Evolutionary conservation across 768 basidiomycete species (phyloP), one percentile per base, ranked within the genome.

Genomic region (Pisolithus marmoratus): DNA sequence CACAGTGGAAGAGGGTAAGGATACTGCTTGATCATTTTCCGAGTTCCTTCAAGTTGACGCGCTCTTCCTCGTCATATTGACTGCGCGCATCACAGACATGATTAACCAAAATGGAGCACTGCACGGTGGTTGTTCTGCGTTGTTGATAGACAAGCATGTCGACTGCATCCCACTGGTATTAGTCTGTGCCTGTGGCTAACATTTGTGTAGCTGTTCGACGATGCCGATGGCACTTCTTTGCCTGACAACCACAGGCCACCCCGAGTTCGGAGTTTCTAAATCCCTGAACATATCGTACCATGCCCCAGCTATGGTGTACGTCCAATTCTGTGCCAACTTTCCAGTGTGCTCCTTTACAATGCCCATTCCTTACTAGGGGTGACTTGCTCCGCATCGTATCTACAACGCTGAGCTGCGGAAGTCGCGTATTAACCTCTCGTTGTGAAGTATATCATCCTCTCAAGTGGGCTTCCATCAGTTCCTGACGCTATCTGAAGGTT

Each of bases 41-140:
- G 11, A 36, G 14, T 19, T 34, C 19, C 9, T 23, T 29, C 48
- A 38, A 46, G 14, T 26, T 26, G 19, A 19, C 23, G 46, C n/a
- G 15, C 5, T 26, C 6, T 17, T 27, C n/a, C 19, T 22, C 20
- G 4, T 19, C 1, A 27, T 8, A 11, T 8, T 29, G 6, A 2
- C 14, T 5, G 7, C 43, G 23, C 23, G 26, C 7, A 7, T 14
- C 23, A 22, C 46, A 83, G 81, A 83, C 54, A 82, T 83, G 80
- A 47, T 82, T 8, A 82, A 82, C 53, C 70, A 67, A 19, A 56
- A 45, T 4, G 72, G 72, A n/a, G 71, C 62, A 38, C 57, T 83
- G 1, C 82, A 84, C 44, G 82, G 81, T 24, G 80, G 74, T 19
- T 83, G 81, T 55, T 71, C 76, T 2, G 80, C 78, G 0, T 71